phyloP scores from a whole-genome alignment of 2,329 filamentous ascomycete genomes.

The Aureobasidium sp. region DNA sequence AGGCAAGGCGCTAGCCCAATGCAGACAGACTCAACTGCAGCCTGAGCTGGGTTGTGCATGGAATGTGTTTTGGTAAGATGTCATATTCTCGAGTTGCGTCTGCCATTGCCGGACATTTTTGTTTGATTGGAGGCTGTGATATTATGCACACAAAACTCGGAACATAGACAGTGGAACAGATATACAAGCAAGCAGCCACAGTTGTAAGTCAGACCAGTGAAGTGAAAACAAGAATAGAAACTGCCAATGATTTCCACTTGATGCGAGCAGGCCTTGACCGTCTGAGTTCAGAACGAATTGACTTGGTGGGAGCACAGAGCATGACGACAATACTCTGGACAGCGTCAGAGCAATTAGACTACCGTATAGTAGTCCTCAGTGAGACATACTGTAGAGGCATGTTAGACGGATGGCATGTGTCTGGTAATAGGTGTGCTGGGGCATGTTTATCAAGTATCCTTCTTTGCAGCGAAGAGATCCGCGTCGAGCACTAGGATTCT shows the following conservation, averaged over 20 bases:
- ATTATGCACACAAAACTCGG: neutral
- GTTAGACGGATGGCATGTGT: neutral
- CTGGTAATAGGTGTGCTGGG: neutral
- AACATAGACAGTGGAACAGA: neutral
- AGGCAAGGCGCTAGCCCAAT: too few relatives aligned
- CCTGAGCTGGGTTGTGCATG: neutral
- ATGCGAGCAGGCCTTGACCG: neutral
- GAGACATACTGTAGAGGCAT: neutral
- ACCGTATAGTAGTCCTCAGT: neutral
- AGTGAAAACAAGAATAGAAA: neutral
- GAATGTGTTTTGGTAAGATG: neutral
- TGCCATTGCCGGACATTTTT: neutral
- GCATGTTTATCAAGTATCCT: neutral
- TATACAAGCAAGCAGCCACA: neutral
- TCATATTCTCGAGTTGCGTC: neutral
- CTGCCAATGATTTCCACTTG: neutral
- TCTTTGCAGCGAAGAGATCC: neutral
- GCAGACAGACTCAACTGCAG: too few relatives aligned
- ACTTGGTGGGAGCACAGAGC: neutral
- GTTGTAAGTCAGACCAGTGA: neutral
- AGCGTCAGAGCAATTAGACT: neutral
- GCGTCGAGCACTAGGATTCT: neutral
- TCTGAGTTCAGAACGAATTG: neutral
- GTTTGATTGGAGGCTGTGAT: neutral
- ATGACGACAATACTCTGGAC: neutral